A percentile compares a stretch with the other conserved stretches of the same genome.
phyloP scores from a whole-genome alignment of 176 grass and related monocot genomes.

The Raddia guianensis region DNA sequence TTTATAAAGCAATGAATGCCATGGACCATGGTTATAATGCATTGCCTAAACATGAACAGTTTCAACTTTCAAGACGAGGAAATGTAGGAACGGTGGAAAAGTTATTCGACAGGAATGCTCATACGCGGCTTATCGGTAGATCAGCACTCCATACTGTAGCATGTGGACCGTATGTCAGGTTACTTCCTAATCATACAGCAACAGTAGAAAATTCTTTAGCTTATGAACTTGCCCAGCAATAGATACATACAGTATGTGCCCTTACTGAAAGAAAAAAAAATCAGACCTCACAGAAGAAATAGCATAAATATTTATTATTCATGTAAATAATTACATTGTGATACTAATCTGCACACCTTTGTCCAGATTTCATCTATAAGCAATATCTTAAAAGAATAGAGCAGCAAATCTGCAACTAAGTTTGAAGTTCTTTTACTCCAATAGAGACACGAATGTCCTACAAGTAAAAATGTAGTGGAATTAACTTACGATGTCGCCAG shows the following conservation, averaged over 20 bases:
- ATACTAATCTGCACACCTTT: conserved; percentile 52
- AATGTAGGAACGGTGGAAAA: conserved; percentile 10
- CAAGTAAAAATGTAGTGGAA: conserved; percentile 28
- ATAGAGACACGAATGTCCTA: conserved; percentile 25
- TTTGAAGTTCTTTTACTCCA: conserved; percentile 36
- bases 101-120: not conserved
- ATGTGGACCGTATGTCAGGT: not conserved
- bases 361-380: conserved; percentile 54
- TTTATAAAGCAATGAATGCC: not conserved
- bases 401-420: conserved; percentile 53
- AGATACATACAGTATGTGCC: not conserved
- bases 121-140: not conserved
- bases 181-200: conserved; percentile 21
- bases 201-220: not conserved
- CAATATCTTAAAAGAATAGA: conserved; percentile 45
- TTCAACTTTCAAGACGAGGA: not conserved
- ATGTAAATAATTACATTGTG: conserved; percentile 60
- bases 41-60: not conserved
- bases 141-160: not conserved
- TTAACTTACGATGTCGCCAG: conserved; percentile 43
- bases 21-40: not conserved
- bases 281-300: not conserved
- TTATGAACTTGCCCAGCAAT: not conserved
- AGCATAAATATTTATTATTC: conserved; percentile 43
- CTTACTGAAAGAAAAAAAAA: not conserved